Evolutionary conservation across 75 land plant genomes (phyloP).

Genomic region (Ceratopteris richardii): DNA sequence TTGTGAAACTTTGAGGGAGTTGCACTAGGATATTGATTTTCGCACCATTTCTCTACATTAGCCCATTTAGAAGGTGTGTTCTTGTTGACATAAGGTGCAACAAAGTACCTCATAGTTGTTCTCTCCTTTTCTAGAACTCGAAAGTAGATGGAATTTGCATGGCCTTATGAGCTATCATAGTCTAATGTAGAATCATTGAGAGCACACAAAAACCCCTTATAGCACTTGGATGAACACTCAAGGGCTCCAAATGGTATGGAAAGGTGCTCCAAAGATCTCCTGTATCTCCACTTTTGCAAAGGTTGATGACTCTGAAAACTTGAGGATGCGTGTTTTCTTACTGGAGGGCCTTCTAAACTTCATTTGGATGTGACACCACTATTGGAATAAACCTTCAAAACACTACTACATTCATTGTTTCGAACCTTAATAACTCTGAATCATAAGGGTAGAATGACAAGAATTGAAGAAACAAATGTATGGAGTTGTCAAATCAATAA

Average conservation of each 20-base stretch:
- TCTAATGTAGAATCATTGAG: slow-evolving; percentile 25
- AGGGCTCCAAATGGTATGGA: not conserved
- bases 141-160: slow-evolving; percentile 53
- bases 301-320: slow-evolving; percentile 1
- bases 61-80: slow-evolving; percentile 98
- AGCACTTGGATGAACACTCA: not conserved
- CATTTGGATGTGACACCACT: too few relatives aligned
- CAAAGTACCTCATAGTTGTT: slow-evolving; percentile 20
- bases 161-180: slow-evolving; percentile 49
- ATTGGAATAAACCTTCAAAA: too few relatives aligned
- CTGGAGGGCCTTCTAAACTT: not conserved
- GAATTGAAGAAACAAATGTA: not conserved
- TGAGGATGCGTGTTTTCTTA: not conserved
- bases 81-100: slow-evolving; percentile 33
- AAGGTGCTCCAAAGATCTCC: not conserved
- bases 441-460: not conserved
- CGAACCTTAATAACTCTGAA: too few relatives aligned
- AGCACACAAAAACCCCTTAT: not conserved
- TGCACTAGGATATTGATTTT: slow-evolving; percentile 38
- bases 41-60: slow-evolving; percentile 95
- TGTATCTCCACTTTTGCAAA: not conserved
- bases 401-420: too few relatives aligned
- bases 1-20: slow-evolving; percentile 18
- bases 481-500: too few relatives aligned
- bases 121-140: slow-evolving; percentile 59